Evolutionary conservation across 495 filamentous ascomycete species (phyloP).

Genomic region (Daldinia caldariorum): DNA sequence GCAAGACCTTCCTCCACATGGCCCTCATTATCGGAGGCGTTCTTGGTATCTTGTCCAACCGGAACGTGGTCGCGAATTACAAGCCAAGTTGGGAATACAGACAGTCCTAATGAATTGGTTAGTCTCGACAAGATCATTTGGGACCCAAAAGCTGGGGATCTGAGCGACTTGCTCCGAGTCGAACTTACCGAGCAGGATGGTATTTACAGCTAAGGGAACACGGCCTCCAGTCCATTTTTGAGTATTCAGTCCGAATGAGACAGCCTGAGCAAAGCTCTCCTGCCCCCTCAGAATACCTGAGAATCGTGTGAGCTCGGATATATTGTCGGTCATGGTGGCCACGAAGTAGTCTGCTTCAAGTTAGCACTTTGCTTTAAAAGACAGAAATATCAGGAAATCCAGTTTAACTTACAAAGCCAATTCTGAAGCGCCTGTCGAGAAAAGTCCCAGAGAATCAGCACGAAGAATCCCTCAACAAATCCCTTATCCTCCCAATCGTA

Average conservation of each 20-base stretch:
- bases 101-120: constrained; percentile 29
- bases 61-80: constrained; percentile 38
- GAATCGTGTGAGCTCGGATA: constrained; percentile 46
- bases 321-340: constrained; percentile 41
- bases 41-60: constrained; percentile 16
- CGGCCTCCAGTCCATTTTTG: constrained; percentile 58
- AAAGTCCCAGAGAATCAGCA: constrained; percentile 59
- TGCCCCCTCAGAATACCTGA: constrained; percentile 46
- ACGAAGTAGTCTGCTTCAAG: constrained; percentile 20
- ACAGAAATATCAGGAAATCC: background rate
- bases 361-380: background rate
- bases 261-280: constrained; percentile 37
- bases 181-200: constrained; percentile 57
- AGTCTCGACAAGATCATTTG: background rate
- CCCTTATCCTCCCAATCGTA: constrained; percentile 58
- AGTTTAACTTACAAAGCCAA: constrained; percentile 48
- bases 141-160: background rate
- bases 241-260: constrained; percentile 43
- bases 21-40: constrained; percentile 14
- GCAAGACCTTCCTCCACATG: constrained; percentile 22
- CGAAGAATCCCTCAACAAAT: constrained; percentile 58
- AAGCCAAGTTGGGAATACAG: constrained; percentile 40
- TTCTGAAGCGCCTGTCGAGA: constrained; percentile 59
- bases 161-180: background rate
- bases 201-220: constrained; percentile 61